phyloP scores from a whole-genome alignment of 345 rosid species.

The Corchorus capsularis region DNA sequence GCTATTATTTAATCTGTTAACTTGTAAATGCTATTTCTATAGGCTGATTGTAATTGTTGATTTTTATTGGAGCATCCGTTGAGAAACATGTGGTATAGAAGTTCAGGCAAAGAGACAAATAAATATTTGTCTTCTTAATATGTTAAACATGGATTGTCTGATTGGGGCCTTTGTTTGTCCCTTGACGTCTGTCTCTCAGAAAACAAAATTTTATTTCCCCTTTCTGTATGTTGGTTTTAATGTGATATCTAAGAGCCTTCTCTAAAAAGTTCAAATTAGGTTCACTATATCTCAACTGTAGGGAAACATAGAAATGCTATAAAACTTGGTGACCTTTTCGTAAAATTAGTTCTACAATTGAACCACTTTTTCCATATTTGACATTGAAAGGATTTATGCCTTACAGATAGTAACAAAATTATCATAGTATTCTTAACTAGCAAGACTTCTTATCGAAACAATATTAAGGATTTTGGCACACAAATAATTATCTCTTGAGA shows the following conservation, averaged over 20 bases:
- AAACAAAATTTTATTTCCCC: not conserved
- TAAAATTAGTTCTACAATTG: not conserved
- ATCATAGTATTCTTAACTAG: not conserved
- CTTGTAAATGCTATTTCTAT: not conserved
- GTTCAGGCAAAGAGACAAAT: not conserved
- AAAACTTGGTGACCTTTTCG: not conserved
- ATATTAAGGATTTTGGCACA: not conserved
- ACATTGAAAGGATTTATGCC: not conserved
- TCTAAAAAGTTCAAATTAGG: not conserved
- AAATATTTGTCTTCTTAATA: not conserved
- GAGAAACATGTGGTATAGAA: not conserved
- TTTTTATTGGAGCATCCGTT: not conserved
- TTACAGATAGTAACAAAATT: not conserved
- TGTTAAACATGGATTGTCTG: not conserved
- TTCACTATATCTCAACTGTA: not conserved
- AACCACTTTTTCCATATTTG: not conserved
- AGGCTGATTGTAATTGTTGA: not conserved
- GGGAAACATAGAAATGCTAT: not conserved
- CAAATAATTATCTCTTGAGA: not conserved
- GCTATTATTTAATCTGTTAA: not conserved
- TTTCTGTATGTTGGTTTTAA: not conserved
- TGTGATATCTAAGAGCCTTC: not conserved
- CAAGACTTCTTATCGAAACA: not conserved
- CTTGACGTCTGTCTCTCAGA: not conserved
- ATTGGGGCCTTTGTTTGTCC: not conserved